These are phyloP conservation scores for Camellia lanceoleosa DNA, from an alignment of 148 eudicot species.

Conservation along the genomic window DNA sequence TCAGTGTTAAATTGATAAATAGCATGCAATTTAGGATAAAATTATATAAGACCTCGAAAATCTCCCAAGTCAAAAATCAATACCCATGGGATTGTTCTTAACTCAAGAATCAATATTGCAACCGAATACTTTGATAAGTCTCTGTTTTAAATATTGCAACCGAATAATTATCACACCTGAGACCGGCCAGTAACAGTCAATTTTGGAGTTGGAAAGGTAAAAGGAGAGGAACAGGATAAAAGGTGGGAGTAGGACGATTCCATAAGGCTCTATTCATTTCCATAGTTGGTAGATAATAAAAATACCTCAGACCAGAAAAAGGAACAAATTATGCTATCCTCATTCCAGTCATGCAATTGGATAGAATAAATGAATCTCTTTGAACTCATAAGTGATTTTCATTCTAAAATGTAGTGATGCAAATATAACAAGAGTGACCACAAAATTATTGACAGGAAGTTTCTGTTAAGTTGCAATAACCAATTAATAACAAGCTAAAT, in stretches of 20 bases:
- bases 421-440: not conserved
- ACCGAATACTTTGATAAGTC: too few species aligned
- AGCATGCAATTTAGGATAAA: not conserved
- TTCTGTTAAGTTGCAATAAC: conserved; percentile 5
- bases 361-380: not conserved
- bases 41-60: not conserved
- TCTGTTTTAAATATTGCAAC: not conserved
- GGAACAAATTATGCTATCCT: not conserved
- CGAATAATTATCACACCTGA: not conserved
- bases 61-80: not conserved
- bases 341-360: not conserved
- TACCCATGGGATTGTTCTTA: not conserved
- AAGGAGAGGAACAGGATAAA: too few species aligned
- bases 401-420: not conserved
- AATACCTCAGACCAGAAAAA: not conserved
- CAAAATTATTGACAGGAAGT: not conserved
- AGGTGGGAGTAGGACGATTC: not conserved
- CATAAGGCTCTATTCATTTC: not conserved
- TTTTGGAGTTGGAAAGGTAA: not conserved
- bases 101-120: not conserved
- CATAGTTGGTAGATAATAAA: not conserved
- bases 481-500: not conserved
- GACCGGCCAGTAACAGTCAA: not conserved
- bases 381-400: not conserved
- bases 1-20: not conserved